Percentiles rank a stretch among this genome's conserved stretches.
phyloP scores from a whole-genome alignment of 202 grass and related monocot species.

The Panicum hallii region DNA sequence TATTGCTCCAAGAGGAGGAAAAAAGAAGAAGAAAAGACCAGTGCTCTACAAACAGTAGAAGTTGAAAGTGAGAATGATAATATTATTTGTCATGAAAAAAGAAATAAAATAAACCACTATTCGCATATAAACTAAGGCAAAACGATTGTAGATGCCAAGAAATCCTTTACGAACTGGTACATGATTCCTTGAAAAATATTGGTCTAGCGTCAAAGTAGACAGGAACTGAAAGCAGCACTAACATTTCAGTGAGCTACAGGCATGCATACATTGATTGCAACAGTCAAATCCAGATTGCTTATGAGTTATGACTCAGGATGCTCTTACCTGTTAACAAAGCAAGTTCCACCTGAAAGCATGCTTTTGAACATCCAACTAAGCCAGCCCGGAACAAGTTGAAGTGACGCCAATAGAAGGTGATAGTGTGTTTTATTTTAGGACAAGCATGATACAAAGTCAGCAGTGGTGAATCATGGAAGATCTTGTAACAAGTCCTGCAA shows the following conservation, averaged over 20 bases:
- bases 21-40: too few relatives aligned
- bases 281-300: constrained; percentile 31
- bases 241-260: constrained; percentile 28
- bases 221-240: constrained; percentile 35
- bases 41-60: neutral
- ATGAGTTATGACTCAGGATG: constrained; percentile 48
- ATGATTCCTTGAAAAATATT: constrained; percentile 1
- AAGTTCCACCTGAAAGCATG: constrained; percentile 42
- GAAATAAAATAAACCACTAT: neutral
- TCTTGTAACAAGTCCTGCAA: neutral
- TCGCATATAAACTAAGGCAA: constrained; percentile 2
- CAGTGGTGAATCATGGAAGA: constrained; percentile 39
- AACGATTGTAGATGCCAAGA: neutral
- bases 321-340: constrained; percentile 42
- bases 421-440: constrained; percentile 3
- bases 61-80: neutral
- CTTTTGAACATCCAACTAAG: constrained; percentile 26
- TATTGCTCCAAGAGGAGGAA: too few relatives aligned
- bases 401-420: constrained; percentile 15
- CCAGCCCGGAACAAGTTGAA: constrained; percentile 1
- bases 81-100: neutral
- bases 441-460: constrained; percentile 9
- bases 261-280: constrained; percentile 1
- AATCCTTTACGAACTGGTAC: constrained; percentile 27
- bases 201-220: constrained; percentile 6